Evolutionary conservation across 805 yeast genomes (phyloP), one percentile per base, ranked within the genome.

Genomic region (Metschnikowia shivogae): DNA sequence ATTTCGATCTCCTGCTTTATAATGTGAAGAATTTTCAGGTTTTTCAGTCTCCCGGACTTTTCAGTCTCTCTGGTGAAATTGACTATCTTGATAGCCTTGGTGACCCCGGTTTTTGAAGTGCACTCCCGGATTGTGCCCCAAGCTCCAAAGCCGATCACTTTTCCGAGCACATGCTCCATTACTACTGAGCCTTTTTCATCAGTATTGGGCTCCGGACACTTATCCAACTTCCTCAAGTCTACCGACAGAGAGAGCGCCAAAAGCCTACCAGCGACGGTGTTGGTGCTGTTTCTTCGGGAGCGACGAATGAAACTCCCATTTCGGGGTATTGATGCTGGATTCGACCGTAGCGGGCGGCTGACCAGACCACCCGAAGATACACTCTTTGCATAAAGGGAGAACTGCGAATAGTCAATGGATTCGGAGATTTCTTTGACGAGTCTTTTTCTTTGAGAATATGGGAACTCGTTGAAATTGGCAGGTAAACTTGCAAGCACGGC

Each of bases 41-140:
- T 73, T 53, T 55, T 70, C 48, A 39, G 65, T 61, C 53, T 58
- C n/a, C 36, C 43, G 6, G 53, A 20, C 34, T 34, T 43, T 13
- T 56, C 62, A 6, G 49, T 22, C 19, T 59, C 61, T 27, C 56
- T 49, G 33, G 53, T 46, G 31, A 70, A 61, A 47, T 73, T 73
- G 24, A 81, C 81, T 39, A 78, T 74, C 60, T 86, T 86, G 52
- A 85, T 78, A 0, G 93, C 95, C 44, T 60, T 57, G 3, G 65
- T 57, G 10, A 49, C 67, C 53, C 70, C 68, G 32, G 51, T 52
- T n/a, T 53, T 49, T 4, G 62, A 59, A 7, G 58, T 62, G 50
- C 92, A 86, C 59, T 86, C 92, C 46, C 95, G 69, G 9, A 89
- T 84, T 26, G 83, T 76, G 9, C 96, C 95, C 85, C 93, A 90